phyloP scores from a whole-genome alignment of 768 basidiomycete species.

The Trametes cingulata region DNA sequence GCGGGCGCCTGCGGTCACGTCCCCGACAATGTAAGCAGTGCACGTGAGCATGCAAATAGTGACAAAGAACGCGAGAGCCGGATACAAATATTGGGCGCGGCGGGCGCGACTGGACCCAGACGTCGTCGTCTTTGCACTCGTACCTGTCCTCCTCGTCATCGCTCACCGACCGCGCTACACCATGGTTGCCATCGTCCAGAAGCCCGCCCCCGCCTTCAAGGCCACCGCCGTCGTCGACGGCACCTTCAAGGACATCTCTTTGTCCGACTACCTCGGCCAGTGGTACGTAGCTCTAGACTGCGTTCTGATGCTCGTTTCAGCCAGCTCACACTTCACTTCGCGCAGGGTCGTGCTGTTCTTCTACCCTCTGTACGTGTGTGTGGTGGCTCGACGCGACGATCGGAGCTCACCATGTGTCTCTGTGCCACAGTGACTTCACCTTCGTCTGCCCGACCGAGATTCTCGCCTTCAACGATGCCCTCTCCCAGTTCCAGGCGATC shows the following conservation, averaged over 20 bases:
- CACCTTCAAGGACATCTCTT: slow-evolving; percentile 74
- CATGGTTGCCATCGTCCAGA: slow-evolving; percentile 56
- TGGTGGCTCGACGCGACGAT: background rate
- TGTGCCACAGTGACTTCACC: slow-evolving; percentile 68
- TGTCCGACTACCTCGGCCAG: slow-evolving; percentile 74
- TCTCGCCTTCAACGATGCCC: slow-evolving; percentile 89
- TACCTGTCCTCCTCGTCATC: background rate
- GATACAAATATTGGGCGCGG: slow-evolving; percentile 18
- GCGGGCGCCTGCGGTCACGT: slow-evolving; percentile 12
- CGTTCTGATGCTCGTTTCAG: background rate
- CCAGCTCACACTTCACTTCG: background rate
- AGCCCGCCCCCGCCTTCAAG: slow-evolving; percentile 81
- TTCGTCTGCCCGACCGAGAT: slow-evolving; percentile 96
- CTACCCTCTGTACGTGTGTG: slow-evolving; percentile 77
- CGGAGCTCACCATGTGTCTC: background rate
- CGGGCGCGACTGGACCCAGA: slow-evolving; percentile 3
- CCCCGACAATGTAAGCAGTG: slow-evolving; percentile 17
- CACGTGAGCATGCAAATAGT: slow-evolving; percentile 26
- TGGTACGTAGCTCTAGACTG: slow-evolving; percentile 52
- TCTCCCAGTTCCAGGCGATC: slow-evolving; percentile 70
- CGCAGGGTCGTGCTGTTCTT: slow-evolving; percentile 89
- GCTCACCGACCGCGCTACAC: background rate
- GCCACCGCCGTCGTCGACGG: slow-evolving; percentile 76
- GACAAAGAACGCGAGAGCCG: slow-evolving; percentile 30
- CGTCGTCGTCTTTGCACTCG: slow-evolving; percentile 1